Percentiles rank a stretch among this genome's conserved stretches.
phyloP scores from a whole-genome alignment of 768 basidiomycete genomes.

The Naganishia vaughanmartiniae region DNA sequence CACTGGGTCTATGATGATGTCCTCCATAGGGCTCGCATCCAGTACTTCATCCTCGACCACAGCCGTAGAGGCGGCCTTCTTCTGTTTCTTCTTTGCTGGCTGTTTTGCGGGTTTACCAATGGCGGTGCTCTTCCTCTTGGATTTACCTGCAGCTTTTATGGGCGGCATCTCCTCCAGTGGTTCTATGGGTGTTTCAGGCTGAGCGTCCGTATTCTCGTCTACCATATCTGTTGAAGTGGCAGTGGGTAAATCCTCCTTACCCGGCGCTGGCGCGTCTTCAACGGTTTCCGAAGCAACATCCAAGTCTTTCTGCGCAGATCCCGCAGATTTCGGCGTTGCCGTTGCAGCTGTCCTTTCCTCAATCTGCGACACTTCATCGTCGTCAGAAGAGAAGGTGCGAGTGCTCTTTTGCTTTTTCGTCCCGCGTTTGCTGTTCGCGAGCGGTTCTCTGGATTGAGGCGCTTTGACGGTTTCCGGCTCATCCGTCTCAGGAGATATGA shows the following conservation, averaged over 20 bases:
- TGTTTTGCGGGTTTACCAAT: slow-evolving; percentile 22
- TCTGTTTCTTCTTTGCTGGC: slow-evolving; percentile 22
- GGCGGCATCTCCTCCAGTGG: not conserved
- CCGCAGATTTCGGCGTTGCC: slow-evolving; percentile 4
- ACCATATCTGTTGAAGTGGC: slow-evolving; percentile 9
- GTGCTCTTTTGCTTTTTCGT: not conserved
- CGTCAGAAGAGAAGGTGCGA: slow-evolving; percentile 15
- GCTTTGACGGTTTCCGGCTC: not conserved
- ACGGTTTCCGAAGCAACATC: slow-evolving; percentile 10
- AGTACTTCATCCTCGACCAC: slow-evolving; percentile 32
- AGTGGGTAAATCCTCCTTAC: not conserved
- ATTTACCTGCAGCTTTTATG: slow-evolving; percentile 8
- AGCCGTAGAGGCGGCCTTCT: slow-evolving; percentile 18
- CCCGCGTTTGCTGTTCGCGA: not conserved
- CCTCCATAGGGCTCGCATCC: slow-evolving; percentile 35
- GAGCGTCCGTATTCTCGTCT: not conserved
- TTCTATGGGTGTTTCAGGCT: not conserved
- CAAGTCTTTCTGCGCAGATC: not conserved
- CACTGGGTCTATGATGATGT: not conserved
- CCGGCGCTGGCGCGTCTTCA: not conserved
- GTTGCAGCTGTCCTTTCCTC: not conserved
- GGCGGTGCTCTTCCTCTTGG: slow-evolving; percentile 12
- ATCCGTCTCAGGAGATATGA: not conserved
- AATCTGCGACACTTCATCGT: slow-evolving; percentile 21
- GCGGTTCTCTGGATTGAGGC: not conserved